Conservation (phyloP, 352 stramenopile genomes). For the Phytophthora aleatoria region DNA sequence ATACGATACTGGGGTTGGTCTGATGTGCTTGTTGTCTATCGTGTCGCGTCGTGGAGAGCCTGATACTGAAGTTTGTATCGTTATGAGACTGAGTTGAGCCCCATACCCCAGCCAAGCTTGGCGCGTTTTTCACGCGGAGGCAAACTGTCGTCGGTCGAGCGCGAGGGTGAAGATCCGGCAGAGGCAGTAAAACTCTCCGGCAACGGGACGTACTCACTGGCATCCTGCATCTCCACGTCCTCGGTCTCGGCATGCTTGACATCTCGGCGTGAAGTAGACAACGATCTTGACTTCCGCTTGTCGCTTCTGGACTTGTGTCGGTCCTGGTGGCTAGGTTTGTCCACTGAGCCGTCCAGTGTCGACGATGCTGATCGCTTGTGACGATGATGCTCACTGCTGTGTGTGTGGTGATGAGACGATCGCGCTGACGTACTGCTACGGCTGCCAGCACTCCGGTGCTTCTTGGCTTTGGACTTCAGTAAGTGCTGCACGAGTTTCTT, state of each 20-base stretch:
- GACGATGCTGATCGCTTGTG: slow-evolving; percentile 35
- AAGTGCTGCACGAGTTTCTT: slow-evolving; percentile 67
- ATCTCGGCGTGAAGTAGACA: slow-evolving; percentile 28
- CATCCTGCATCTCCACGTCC: slow-evolving; percentile 40
- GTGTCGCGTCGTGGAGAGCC: slow-evolving; percentile 3
- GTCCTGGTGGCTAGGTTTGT: slow-evolving; percentile 31
- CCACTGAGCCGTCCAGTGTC: slow-evolving; percentile 13
- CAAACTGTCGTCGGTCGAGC: slow-evolving; percentile 16
- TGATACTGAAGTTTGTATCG: slow-evolving; percentile 7
- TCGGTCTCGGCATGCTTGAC: slow-evolving; percentile 9
- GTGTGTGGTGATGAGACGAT: slow-evolving; percentile 30
- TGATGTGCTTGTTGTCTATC: slow-evolving; percentile 21
- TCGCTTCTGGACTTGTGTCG: slow-evolving; percentile 32
- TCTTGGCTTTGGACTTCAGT: slow-evolving; percentile 49
- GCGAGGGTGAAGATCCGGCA: slow-evolving; percentile 20
- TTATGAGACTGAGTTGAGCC: slow-evolving; percentile 47
- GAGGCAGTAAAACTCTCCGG: slow-evolving; percentile 50
- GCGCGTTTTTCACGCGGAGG: slow-evolving; percentile 50
- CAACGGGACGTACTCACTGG: slow-evolving; percentile 54
- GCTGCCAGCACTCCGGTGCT: slow-evolving; percentile 30
- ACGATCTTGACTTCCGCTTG: slow-evolving; percentile 36
- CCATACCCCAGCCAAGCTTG: slow-evolving; percentile 87
- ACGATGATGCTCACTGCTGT: slow-evolving; percentile 33
- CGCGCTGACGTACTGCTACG: slow-evolving; percentile 8
- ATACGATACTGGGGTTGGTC: neutral